These are phyloP conservation scores for Phaffia tasmanica DNA, from an alignment of 768 basidiomycete genomes.

Conservation along the genomic window DNA sequence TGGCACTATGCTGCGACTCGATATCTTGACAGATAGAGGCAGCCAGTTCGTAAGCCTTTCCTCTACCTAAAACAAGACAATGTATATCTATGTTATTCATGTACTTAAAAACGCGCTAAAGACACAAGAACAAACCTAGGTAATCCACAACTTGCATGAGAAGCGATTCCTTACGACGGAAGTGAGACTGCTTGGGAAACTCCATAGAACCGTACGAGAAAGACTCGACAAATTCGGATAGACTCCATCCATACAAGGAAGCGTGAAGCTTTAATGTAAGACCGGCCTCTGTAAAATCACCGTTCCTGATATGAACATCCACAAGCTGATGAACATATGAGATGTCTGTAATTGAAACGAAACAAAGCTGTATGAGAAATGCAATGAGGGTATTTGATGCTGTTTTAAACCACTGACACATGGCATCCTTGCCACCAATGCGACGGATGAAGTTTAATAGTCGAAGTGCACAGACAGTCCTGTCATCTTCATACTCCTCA, in stretches of 20 bases:
- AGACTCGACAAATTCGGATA: slow-evolving; percentile 65
- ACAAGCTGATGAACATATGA: slow-evolving; percentile 57
- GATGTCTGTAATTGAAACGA: slow-evolving; percentile 8
- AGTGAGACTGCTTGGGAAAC: slow-evolving; percentile 82
- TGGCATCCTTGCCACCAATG: slow-evolving; percentile 72
- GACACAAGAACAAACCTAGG: slow-evolving; percentile 49
- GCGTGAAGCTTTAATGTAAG: slow-evolving; percentile 87
- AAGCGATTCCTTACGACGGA: slow-evolving; percentile 85
- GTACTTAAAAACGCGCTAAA: neutral
- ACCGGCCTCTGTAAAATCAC: slow-evolving; percentile 87
- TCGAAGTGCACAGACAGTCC: slow-evolving; percentile 79
- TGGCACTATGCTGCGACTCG: slow-evolving; percentile 71
- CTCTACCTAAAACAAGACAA: slow-evolving; percentile 54
- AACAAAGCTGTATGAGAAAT: neutral
- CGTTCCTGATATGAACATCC: slow-evolving; percentile 77
- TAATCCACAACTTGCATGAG: slow-evolving; percentile 88
- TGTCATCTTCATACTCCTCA: slow-evolving; percentile 87
- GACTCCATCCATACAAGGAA: slow-evolving; percentile 83
- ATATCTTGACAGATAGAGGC: slow-evolving; percentile 88
- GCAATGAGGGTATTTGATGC: slow-evolving; percentile 74
- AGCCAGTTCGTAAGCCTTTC: slow-evolving; percentile 94
- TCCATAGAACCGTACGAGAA: slow-evolving; percentile 46
- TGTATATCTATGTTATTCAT: neutral
- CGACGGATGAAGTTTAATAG: slow-evolving; percentile 88
- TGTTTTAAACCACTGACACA: slow-evolving; percentile 40